Conservation (phyloP, 192 early-diverging fungal species). For the Coemansia nantahalensis region DNA sequence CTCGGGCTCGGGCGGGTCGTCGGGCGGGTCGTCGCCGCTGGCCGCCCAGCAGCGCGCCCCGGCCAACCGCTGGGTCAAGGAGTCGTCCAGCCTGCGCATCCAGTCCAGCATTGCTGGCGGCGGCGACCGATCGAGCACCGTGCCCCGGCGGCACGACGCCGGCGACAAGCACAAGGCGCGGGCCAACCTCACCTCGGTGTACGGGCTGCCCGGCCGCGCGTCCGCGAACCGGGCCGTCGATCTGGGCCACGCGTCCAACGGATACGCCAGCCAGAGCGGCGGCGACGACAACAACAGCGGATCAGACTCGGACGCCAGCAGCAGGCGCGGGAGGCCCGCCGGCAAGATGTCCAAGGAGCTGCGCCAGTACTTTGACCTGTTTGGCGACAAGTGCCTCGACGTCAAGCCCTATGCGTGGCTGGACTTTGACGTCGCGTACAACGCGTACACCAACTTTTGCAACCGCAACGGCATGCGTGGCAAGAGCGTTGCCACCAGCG, state of each 20-base stretch:
- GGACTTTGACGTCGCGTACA: conserved; percentile 28
- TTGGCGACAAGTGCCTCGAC: conserved; percentile 52
- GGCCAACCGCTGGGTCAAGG: conserved; percentile 52
- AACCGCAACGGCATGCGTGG: conserved; percentile 48
- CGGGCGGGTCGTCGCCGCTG: conserved; percentile 37
- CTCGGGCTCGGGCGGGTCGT: conserved; percentile 44
- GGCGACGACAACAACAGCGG: conserved; percentile 12
- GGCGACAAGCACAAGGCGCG: conserved; percentile 21
- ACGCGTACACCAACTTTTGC: conserved; percentile 50
- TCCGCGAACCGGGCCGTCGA: conserved; percentile 5
- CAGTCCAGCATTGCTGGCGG: conserved; percentile 17
- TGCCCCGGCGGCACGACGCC: conserved; percentile 44
- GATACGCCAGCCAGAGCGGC: conserved; percentile 26
- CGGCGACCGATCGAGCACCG: conserved; percentile 30
- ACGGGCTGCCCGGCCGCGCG: conserved; percentile 47
- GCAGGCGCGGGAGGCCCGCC: conserved; percentile 1
- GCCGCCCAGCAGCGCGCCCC: conserved; percentile 35
- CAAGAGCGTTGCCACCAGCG: conserved; percentile 35
- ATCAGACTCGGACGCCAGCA: conserved; percentile 5
- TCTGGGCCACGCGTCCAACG: conserved; percentile 1
- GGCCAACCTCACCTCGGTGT: conserved; percentile 39
- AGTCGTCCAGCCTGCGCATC: conserved; percentile 39
- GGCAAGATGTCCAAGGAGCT: conserved; percentile 36
- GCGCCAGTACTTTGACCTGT: conserved; percentile 45
- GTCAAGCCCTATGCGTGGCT: conserved; percentile 56